These are phyloP conservation scores for Mycena epipterygia DNA, from an alignment of 768 basidiomycete genomes.

Conservation along the genomic window DNA sequence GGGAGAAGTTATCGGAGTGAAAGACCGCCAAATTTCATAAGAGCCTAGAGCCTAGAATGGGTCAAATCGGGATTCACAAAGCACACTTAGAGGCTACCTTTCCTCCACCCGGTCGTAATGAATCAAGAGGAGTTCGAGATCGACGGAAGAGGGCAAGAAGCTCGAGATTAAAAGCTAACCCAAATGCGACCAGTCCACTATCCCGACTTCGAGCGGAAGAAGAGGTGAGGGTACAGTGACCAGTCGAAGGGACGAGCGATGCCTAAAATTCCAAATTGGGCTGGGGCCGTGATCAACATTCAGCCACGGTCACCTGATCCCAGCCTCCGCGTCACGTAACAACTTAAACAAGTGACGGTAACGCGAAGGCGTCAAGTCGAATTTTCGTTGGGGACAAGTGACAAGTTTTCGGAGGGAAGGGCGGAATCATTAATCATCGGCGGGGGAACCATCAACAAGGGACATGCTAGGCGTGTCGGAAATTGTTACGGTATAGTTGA, in stretches of 20 bases:
- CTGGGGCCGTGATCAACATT: neutral
- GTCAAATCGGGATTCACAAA: neutral
- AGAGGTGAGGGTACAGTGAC: neutral
- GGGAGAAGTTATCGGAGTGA: neutral
- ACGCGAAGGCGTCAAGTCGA: too few species aligned
- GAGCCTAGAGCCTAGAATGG: constrained; percentile 11
- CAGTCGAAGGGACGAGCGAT: too few species aligned
- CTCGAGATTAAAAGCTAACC: neutral
- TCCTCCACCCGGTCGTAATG: neutral
- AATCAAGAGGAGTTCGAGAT: constrained; percentile 10
- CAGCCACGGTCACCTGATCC: neutral
- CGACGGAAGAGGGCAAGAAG: neutral
- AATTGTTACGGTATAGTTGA: too few species aligned
- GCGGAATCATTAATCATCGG: too few species aligned
- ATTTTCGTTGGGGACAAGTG: too few species aligned
- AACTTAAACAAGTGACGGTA: too few species aligned
- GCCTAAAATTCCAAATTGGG: too few species aligned
- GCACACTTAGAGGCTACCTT: neutral
- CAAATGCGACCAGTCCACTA: neutral
- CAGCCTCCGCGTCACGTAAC: neutral
- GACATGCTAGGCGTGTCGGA: too few species aligned
- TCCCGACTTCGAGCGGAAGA: neutral
- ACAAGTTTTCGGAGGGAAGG: too few species aligned
- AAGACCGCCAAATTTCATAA: neutral
- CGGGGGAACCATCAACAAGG: too few species aligned